phyloP scores from a whole-genome alignment of 2,329 filamentous ascomycete genomes.

The Alternaria dauci region DNA sequence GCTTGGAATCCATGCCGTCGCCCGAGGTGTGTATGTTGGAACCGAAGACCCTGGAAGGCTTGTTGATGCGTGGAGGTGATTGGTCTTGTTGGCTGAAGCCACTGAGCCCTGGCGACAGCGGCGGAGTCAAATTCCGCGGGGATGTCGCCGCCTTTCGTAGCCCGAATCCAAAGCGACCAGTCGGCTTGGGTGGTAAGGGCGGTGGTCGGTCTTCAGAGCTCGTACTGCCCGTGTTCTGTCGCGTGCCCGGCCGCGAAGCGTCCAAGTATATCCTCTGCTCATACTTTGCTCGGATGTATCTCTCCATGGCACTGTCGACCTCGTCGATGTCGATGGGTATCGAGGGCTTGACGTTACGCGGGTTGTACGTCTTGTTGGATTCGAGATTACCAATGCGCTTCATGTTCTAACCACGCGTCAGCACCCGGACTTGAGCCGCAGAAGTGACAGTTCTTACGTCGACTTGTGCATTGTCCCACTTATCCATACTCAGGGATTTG shows the following conservation, averaged over 20 bases:
- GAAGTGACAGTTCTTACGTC: conserved; percentile 70
- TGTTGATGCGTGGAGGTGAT: conserved; percentile 62
- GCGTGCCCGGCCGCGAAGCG: conserved; percentile 52
- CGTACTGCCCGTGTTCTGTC: conserved; percentile 66
- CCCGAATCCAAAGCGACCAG: conserved; percentile 69
- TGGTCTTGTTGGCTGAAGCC: conserved; percentile 40
- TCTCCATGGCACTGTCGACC: conserved; percentile 91
- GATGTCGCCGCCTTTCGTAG: conserved; percentile 76
- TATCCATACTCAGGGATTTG: conserved; percentile 98
- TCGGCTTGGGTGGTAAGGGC: conserved; percentile 67
- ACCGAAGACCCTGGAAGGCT: conserved; percentile 72
- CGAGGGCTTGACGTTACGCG: conserved; percentile 80
- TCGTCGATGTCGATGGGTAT: conserved; percentile 92
- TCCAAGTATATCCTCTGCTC: conserved; percentile 67
- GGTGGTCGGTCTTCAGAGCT: conserved; percentile 65
- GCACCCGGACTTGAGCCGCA: neutral
- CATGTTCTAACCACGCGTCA: conserved; percentile 74
- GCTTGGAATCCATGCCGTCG: conserved; percentile 76
- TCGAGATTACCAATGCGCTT: conserved; percentile 85
- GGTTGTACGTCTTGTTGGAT: conserved; percentile 91
- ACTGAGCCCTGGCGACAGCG: conserved; percentile 43
- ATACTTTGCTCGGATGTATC: conserved; percentile 95
- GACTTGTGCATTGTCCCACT: conserved; percentile 94
- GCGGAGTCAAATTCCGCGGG: conserved; percentile 64
- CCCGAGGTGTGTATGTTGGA: conserved; percentile 65